Conservation (phyloP, 2,329 filamentous ascomycete species). For the Pseudopyricularia cyperi region DNA sequence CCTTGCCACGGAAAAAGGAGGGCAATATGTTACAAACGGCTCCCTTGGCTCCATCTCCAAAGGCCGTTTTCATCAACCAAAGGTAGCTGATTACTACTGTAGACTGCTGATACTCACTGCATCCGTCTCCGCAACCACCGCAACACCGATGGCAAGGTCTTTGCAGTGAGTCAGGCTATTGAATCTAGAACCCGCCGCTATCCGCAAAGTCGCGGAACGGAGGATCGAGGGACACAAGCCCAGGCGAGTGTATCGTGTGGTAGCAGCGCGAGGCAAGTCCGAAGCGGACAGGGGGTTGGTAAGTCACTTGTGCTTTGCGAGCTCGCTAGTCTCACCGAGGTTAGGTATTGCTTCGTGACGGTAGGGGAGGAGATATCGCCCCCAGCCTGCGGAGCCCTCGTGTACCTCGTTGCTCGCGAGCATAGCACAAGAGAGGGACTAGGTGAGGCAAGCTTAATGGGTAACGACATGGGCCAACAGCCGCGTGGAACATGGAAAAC, state of each 20-base stretch:
- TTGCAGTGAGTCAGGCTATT: not conserved
- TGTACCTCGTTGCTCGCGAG: no score
- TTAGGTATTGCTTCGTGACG: no score
- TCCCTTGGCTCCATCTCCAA: not conserved
- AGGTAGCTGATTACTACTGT: not conserved
- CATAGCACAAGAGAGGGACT: no score
- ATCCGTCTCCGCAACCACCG: not conserved
- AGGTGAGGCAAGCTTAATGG: not conserved
- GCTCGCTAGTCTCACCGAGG: no score
- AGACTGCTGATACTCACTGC: not conserved
- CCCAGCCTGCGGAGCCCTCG: no score
- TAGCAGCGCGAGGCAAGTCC: not conserved
- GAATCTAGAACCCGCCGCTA: not conserved
- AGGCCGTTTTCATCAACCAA: not conserved
- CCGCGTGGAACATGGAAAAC: not conserved
- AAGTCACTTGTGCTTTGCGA: no score
- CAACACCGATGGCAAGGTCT: not conserved
- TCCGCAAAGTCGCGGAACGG: not conserved
- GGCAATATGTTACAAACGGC: not conserved
- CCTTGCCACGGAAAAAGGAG: not conserved
- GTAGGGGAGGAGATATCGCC: no score
- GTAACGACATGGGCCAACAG: not conserved
- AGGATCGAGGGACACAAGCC: not conserved
- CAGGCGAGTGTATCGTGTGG: not conserved
- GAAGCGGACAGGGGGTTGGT: not conserved